Conservation (phyloP, 2,329 filamentous ascomycete species). For the Fusarium equiseti region DNA sequence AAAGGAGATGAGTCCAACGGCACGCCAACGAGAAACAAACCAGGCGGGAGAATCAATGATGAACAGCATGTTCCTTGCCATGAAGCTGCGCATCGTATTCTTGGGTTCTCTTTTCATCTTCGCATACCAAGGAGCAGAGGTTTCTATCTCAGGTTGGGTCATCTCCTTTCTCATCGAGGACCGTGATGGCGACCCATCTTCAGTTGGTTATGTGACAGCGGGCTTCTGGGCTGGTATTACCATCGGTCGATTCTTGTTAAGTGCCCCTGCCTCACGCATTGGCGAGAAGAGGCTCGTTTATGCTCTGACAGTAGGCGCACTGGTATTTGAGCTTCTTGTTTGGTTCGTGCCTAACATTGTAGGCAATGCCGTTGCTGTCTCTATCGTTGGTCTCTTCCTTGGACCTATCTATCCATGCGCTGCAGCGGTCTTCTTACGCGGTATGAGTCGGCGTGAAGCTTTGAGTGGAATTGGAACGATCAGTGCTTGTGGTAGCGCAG, state of each 20-base stretch:
- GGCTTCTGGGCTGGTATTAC: conserved; percentile 81
- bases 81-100: conserved; percentile 71
- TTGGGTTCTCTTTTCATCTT: conserved; percentile 87
- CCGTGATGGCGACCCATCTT: conserved; percentile 75
- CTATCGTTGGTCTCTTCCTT: conserved; percentile 79
- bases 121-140: conserved; percentile 86
- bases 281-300: conserved; percentile 80
- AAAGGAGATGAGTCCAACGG: conserved; percentile 62
- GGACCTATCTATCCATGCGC: conserved; percentile 85
- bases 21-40: conserved; percentile 48
- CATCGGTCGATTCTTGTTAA: conserved; percentile 78
- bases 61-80: conserved; percentile 60
- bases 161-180: conserved; percentile 84
- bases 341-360: conserved; percentile 84
- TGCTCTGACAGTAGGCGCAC: conserved; percentile 69
- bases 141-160: conserved; percentile 87
- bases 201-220: conserved; percentile 83
- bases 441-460: conserved; percentile 70
- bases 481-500: conserved; percentile 75
- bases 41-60: conserved; percentile 47
- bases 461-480: conserved; percentile 76
- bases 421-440: conserved; percentile 70
- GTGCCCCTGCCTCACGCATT: conserved; percentile 72
- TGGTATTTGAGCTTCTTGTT: conserved; percentile 78
- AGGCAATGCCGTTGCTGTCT: conserved; percentile 74